Conservation (phyloP, 2,329 filamentous ascomycete genomes). For the Aureobasidium sp. region DNA sequence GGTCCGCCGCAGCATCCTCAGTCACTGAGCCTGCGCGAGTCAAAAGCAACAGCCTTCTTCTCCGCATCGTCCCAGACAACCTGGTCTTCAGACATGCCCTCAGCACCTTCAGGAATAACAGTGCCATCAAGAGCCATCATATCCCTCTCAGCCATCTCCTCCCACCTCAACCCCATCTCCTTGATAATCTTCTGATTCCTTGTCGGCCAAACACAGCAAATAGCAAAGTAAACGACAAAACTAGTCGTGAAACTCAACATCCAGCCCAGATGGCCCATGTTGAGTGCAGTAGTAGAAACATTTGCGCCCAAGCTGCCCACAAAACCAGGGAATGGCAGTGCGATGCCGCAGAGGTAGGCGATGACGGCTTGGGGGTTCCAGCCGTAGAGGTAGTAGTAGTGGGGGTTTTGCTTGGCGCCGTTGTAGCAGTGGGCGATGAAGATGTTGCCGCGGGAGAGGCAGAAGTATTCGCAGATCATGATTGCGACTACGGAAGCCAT, state of each 20-base stretch:
- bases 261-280: constrained; percentile 53
- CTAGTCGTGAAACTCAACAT: constrained; percentile 53
- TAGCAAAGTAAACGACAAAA: constrained; percentile 46
- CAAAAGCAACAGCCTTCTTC: constrained; percentile 13
- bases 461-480: constrained; percentile 54
- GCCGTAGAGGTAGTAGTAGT: constrained; percentile 47
- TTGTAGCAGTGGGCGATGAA: constrained; percentile 34
- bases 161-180: constrained; percentile 28
- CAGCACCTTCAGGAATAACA: constrained; percentile 15
- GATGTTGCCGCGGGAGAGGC: constrained; percentile 38
- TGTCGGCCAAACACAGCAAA: constrained; percentile 36
- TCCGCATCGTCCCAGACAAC: constrained; percentile 1
- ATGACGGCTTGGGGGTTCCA: constrained; percentile 54
- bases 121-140: constrained; percentile 20
- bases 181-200: constrained; percentile 31
- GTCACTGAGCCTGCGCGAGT: constrained; percentile 2
- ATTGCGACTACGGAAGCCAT: constrained; percentile 56
- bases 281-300: constrained; percentile 28
- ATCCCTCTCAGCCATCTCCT: constrained; percentile 22
- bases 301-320: constrained; percentile 35
- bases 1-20: not conserved
- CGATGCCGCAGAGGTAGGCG: constrained; percentile 50
- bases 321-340: constrained; percentile 51
- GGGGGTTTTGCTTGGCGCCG: constrained; percentile 40
- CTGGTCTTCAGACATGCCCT: constrained; percentile 5